Base-by-base conservation (phyloP, 1,139 yeast species). In the Lipomyces yarrowii region DNA sequence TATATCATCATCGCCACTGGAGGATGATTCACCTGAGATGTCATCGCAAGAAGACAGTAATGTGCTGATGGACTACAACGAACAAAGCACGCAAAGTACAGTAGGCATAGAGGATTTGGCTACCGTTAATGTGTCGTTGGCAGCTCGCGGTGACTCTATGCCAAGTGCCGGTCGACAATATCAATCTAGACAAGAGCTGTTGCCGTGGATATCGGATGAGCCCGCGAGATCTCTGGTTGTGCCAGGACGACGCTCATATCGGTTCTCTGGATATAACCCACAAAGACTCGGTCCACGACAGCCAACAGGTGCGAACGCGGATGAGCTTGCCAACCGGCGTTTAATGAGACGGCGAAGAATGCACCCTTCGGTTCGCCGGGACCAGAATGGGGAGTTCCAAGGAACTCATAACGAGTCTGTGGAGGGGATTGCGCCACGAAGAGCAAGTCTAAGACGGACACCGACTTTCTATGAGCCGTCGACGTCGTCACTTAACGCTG, bases 351-450 rank as follows among this genome's bases (percentile, higher is more conserved):
- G 58, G 32, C 58, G 58, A 46, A 26, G 58, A 56, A 13, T 23
- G 42, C 58, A 32, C 30, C 58, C 58, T 4, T 56, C 58, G 18
- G 54, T 56, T 35, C 58, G 54, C 30, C 58, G 58, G 13, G 37
- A 32, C 21, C 56, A 30, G 37, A 53, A 15, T 32, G 56, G 48
- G 48, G 18, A 42, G 21, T 42, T 42, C n/a, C 48, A 42, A 42
- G 48, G 48, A 42, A 42, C 48, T 18, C 10, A 7, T 42, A 18
- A 53, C 21, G 56, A 33, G 15, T 53, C 56, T 11, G 37, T 18
- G 11, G 33, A 30, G 56, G 21, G 39, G 56, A 15, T 18, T 53
- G 33, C 56, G 33, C 56, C 37, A 21, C 37, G 18, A 11, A 18
- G 56, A 32, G 33, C 18, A 53, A 53, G 37, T 21, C 56, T 33